phyloP scores from a whole-genome alignment of 2,329 filamentous ascomycete species.

The Drechmeria coniospora region DNA sequence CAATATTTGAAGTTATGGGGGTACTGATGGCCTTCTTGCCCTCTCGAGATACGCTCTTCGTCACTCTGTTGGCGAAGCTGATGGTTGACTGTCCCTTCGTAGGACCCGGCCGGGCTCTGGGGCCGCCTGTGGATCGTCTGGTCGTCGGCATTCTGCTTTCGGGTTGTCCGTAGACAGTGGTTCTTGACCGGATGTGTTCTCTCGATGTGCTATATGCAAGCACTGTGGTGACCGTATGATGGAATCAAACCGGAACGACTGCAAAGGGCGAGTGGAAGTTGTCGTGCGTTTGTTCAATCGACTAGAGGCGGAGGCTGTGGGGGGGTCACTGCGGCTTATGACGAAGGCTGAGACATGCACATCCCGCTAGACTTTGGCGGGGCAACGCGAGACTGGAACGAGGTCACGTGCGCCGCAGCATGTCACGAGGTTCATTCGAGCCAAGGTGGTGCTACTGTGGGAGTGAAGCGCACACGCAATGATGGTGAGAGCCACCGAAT shows the following conservation, averaged over 20 bases:
- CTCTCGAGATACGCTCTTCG: slow-evolving; percentile 34
- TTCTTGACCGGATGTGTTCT: too few species aligned
- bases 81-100: slow-evolving; percentile 37
- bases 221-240: too few species aligned
- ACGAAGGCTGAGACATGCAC: slow-evolving; percentile 3
- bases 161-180: too few species aligned
- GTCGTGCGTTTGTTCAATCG: too few species aligned
- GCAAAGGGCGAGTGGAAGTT: too few species aligned
- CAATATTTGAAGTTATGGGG: slow-evolving; percentile 19
- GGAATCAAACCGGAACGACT: too few species aligned
- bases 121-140: slow-evolving; percentile 28
- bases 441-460: too few species aligned
- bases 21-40: slow-evolving; percentile 27
- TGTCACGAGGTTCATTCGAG: too few species aligned
- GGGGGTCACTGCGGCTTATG: slow-evolving; percentile 1
- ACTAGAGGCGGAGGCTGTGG: too few species aligned
- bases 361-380: slow-evolving; percentile 35
- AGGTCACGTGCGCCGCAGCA: slow-evolving; percentile 27
- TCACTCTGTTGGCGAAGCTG: slow-evolving; percentile 42
- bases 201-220: too few species aligned
- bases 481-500: too few species aligned
- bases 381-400: slow-evolving; percentile 38
- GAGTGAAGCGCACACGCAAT: too few species aligned
- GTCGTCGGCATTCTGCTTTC: slow-evolving; percentile 33
- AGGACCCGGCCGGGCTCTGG: slow-evolving; percentile 18